A percentile compares a stretch with the other conserved stretches of the same genome.
Conservation (phyloP, 2,329 filamentous ascomycete genomes). For the Fusarium sp. region DNA sequence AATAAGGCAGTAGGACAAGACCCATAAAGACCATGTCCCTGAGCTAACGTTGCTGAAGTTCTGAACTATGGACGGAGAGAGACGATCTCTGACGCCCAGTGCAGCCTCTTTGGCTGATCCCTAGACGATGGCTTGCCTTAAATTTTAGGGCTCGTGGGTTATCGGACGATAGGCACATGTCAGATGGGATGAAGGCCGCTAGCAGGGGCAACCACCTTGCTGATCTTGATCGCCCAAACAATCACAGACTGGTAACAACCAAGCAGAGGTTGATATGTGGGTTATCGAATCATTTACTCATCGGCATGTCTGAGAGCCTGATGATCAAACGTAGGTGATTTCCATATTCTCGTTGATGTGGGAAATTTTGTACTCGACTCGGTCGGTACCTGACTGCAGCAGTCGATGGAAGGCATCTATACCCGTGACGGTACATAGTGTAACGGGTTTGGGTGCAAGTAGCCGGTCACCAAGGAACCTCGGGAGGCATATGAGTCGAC, state of each 20-base stretch:
- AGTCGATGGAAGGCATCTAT: constrained; percentile 3
- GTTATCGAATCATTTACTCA: constrained; percentile 36
- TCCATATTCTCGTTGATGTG: constrained; percentile 7
- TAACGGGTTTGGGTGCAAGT: constrained; percentile 30
- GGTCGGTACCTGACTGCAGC: constrained; percentile 13
- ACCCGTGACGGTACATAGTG: constrained; percentile 20
- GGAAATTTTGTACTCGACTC: constrained; percentile 3
- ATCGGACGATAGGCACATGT: constrained; percentile 47
- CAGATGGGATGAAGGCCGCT: constrained; percentile 45
- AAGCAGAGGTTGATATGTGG: constrained; percentile 26
- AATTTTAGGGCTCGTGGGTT: constrained; percentile 45
- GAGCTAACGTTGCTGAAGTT: not conserved
- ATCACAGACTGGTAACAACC: constrained; percentile 5
- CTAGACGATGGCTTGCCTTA: constrained; percentile 39
- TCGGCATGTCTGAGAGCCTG: constrained; percentile 11
- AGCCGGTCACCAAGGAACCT: constrained; percentile 22
- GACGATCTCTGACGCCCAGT: constrained; percentile 26
- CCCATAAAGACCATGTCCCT: too few species aligned
- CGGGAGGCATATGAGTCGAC: constrained; percentile 15
- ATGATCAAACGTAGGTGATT: constrained; percentile 3
- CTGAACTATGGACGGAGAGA: constrained; percentile 1
- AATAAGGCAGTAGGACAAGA: too few species aligned
- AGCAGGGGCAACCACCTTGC: constrained; percentile 41
- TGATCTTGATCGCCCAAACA: constrained; percentile 46
- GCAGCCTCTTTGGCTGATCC: constrained; percentile 43